These are phyloP conservation scores for Macaranga tanarius DNA, from an alignment of 441 rosid genomes.

Conservation along the genomic window DNA sequence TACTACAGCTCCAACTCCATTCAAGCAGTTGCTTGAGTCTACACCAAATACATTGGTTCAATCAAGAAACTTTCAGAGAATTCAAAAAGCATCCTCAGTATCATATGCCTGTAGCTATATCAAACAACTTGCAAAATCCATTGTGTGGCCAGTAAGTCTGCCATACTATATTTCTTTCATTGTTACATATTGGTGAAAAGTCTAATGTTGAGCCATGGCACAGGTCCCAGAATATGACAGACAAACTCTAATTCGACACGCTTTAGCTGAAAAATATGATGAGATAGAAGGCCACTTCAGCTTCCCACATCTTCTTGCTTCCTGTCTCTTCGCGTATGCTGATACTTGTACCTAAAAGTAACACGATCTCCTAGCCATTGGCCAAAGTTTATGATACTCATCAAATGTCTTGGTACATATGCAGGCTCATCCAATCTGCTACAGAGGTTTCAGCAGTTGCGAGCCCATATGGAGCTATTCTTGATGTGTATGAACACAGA, in stretches of 20 bases:
- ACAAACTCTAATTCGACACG: conserved; percentile 27
- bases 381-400: not conserved
- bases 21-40: conserved; percentile 26
- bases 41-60: conserved; percentile 23
- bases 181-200: too few species aligned
- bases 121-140: conserved; percentile 21
- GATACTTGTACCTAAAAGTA: not conserved
- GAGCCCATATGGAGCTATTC: conserved; percentile 31
- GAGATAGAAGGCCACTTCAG: conserved; percentile 29
- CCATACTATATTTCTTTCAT: not conserved
- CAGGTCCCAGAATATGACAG: conserved; percentile 35
- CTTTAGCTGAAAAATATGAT: conserved; percentile 35
- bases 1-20: not conserved
- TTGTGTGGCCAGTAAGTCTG: conserved; percentile 24
- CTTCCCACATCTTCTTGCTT: conserved; percentile 29
- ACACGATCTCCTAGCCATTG: too few species aligned
- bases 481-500: conserved; percentile 33
- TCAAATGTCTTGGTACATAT: not conserved
- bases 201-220: too few species aligned
- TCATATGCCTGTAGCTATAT: conserved; percentile 10
- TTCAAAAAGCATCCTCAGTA: conserved; percentile 16
- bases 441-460: conserved; percentile 28
- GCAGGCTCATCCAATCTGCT: conserved; percentile 35
- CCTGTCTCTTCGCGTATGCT: conserved; percentile 31
- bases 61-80: conserved; percentile 21